These are phyloP conservation scores for Paramecium primaurelia DNA, from an alignment of 73 alveolate genomes.

Conservation along the genomic window DNA sequence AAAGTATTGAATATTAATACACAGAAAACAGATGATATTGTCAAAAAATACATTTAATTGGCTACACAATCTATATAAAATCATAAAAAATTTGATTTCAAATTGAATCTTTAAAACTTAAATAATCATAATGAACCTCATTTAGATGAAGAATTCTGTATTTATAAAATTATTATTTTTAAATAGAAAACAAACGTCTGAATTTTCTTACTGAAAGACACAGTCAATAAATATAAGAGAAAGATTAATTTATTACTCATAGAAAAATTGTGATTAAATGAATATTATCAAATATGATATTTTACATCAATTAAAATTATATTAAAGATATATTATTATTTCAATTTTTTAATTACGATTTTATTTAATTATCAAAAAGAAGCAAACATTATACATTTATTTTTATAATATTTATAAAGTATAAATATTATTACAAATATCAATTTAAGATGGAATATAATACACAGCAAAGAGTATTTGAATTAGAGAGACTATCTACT, in stretches of 20 bases:
- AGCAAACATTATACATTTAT: no score
- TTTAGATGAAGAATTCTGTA: slow-evolving; percentile 32
- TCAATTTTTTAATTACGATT: no score
- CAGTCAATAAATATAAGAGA: background rate
- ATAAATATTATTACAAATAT: background rate
- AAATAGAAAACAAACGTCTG: background rate
- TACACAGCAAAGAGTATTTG: background rate
- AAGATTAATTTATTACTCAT: slow-evolving; percentile 18
- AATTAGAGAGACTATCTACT: background rate
- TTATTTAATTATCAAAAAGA: background rate
- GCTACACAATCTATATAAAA: background rate
- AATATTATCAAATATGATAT: background rate
- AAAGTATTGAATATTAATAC: background rate
- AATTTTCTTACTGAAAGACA: slow-evolving; percentile 37
- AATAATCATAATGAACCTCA: background rate
- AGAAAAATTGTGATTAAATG: slow-evolving; percentile 46
- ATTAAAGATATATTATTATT: background rate
- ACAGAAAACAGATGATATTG: slow-evolving; percentile 33
- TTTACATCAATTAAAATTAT: background rate
- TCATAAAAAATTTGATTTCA: slow-evolving; percentile 45
- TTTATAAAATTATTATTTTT: background rate
- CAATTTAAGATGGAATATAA: background rate
- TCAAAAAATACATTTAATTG: slow-evolving; percentile 25
- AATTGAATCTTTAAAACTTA: background rate
- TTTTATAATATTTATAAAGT: background rate